These are phyloP conservation scores for Fusarium newnesense DNA, from an alignment of 2,329 filamentous ascomycete species.

Conservation along the genomic window DNA sequence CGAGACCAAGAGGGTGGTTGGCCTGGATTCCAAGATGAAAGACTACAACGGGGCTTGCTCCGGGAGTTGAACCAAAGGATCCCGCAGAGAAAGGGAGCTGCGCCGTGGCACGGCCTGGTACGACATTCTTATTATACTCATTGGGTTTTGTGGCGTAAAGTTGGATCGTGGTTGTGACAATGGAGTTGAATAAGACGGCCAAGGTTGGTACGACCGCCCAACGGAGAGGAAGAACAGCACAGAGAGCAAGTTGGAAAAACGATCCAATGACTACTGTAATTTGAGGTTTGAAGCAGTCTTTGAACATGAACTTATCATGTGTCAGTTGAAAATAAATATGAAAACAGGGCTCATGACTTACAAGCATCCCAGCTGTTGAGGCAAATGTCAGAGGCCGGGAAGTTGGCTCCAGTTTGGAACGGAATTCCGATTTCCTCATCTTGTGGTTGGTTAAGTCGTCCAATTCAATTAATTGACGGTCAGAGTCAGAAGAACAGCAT, in stretches of 20 bases:
- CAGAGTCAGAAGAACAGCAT: background rate
- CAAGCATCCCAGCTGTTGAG: slow-evolving; percentile 25
- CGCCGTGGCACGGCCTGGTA: slow-evolving; percentile 50
- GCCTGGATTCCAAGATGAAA: slow-evolving; percentile 58
- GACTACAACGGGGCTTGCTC: slow-evolving; percentile 50
- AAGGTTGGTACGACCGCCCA: slow-evolving; percentile 50
- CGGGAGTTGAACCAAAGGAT: slow-evolving; percentile 43
- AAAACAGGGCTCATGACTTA: slow-evolving; percentile 19
- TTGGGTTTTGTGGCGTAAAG: slow-evolving; percentile 28
- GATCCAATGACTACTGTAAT: slow-evolving; percentile 50
- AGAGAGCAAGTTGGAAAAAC: slow-evolving; percentile 48
- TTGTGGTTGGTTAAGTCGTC: background rate
- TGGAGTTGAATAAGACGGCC: slow-evolving; percentile 45
- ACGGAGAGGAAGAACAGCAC: slow-evolving; percentile 47
- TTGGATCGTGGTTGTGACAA: slow-evolving; percentile 47
- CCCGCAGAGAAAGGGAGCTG: slow-evolving; percentile 48
- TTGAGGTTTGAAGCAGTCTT: slow-evolving; percentile 49
- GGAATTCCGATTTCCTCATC: slow-evolving; percentile 38
- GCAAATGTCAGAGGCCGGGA: slow-evolving; percentile 28
- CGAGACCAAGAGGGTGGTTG: slow-evolving; percentile 61
- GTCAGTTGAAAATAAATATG: background rate
- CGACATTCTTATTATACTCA: slow-evolving; percentile 37
- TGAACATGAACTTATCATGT: slow-evolving; percentile 38
- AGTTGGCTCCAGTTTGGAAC: slow-evolving; percentile 40
- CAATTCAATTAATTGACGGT: background rate